These are phyloP conservation scores for Globisporangium alternatum DNA, from an alignment of 352 stramenopile species.

Conservation along the genomic window DNA sequence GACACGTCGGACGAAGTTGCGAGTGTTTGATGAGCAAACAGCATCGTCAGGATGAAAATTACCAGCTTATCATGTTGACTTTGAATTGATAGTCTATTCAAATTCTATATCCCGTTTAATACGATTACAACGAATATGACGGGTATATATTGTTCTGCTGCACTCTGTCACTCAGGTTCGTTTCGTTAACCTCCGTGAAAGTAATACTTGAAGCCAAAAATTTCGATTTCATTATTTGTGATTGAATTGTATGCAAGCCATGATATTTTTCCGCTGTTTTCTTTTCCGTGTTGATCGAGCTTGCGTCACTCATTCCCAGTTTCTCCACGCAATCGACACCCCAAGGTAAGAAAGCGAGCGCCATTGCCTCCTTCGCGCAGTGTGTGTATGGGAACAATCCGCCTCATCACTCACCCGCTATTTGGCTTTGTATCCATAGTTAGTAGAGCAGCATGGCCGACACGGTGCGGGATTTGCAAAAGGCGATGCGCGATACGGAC, in stretches of 20 bases:
- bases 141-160: neutral
- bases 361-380: neutral
- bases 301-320: constrained; percentile 15
- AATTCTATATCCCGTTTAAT: neutral
- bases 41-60: neutral
- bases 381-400: neutral
- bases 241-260: neutral
- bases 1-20: neutral
- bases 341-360: neutral
- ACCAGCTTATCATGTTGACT: neutral
- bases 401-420: neutral
- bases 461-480: constrained; percentile 46
- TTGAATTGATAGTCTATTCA: too few species aligned
- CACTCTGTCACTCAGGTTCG: too few species aligned
- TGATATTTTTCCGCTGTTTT: constrained; percentile 1
- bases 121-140: neutral
- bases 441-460: constrained; percentile 34
- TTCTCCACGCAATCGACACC: neutral
- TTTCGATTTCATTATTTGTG: neutral
- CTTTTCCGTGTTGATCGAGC: neutral
- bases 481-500: constrained; percentile 30
- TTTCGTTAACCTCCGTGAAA: too few species aligned
- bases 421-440: neutral
- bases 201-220: too few species aligned
- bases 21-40: neutral